phyloP scores from a whole-genome alignment of 2,329 filamentous ascomycete genomes.

The Epichloe festucae region DNA sequence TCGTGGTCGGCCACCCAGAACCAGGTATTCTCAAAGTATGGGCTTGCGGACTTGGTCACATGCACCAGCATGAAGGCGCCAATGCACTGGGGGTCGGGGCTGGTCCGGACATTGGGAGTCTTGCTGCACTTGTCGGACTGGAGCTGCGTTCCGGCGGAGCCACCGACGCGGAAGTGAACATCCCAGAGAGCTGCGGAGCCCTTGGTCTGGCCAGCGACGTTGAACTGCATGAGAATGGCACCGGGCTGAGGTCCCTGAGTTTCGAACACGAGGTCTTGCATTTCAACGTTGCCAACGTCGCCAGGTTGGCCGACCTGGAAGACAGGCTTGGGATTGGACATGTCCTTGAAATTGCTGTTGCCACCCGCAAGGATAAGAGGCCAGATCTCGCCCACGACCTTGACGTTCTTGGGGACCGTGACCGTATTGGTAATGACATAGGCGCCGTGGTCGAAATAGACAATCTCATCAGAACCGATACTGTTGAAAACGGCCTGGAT shows the following conservation, averaged over 20 bases:
- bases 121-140: slow-evolving; percentile 71
- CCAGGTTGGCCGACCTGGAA: slow-evolving; percentile 72
- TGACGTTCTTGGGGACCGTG: slow-evolving; percentile 63
- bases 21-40: slow-evolving; percentile 83
- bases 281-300: slow-evolving; percentile 70
- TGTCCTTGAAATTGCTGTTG: slow-evolving; percentile 54
- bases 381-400: slow-evolving; percentile 87
- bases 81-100: slow-evolving; percentile 53
- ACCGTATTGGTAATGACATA: slow-evolving; percentile 60
- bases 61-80: slow-evolving; percentile 62
- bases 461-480: slow-evolving; percentile 48
- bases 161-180: slow-evolving; percentile 87
- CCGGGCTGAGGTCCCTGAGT: slow-evolving; percentile 74
- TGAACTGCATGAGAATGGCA: slow-evolving; percentile 87
- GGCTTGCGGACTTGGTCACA: slow-evolving; percentile 46
- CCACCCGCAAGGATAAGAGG: slow-evolving; percentile 78
- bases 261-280: slow-evolving; percentile 75
- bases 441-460: slow-evolving; percentile 65
- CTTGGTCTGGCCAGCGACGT: slow-evolving; percentile 53
- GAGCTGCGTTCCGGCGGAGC: slow-evolving; percentile 69
- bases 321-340: slow-evolving; percentile 65
- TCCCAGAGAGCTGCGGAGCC: slow-evolving; percentile 82
- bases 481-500: slow-evolving; percentile 68
- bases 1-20: slow-evolving; percentile 88
- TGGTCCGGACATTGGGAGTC: slow-evolving; percentile 50